Percentiles rank a stretch among this genome's conserved stretches.
These are phyloP conservation scores for Pilatotrama ljubarskyi DNA, from an alignment of 768 basidiomycete genomes.

Conservation along the genomic window DNA sequence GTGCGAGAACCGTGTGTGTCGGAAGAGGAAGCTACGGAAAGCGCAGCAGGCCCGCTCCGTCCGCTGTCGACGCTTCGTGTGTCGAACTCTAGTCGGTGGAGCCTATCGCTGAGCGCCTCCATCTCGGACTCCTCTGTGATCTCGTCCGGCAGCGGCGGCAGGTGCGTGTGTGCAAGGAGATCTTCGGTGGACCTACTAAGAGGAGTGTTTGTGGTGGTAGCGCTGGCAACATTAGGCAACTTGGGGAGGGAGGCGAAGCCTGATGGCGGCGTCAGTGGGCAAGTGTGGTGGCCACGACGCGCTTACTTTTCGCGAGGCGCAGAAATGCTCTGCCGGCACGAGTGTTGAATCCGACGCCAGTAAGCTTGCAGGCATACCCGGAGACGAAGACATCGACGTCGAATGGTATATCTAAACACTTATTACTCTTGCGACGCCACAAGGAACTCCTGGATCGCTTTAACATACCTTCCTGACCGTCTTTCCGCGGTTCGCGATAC, in stretches of 20 bases:
- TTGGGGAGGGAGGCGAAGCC: conserved; percentile 78
- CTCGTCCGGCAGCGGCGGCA: conserved; percentile 61
- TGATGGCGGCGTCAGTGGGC: conserved; percentile 28
- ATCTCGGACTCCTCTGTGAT: conserved; percentile 60
- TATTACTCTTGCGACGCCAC: background rate
- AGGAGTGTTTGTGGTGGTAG: conserved; percentile 13
- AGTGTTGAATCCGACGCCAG: conserved; percentile 58
- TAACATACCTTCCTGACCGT: conserved; percentile 13
- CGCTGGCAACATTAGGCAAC: conserved; percentile 22
- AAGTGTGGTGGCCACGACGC: background rate
- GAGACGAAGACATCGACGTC: conserved; percentile 74
- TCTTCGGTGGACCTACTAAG: conserved; percentile 46
- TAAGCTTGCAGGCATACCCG: conserved; percentile 68
- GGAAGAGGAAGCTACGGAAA: conserved; percentile 5
- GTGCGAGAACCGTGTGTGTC: conserved; percentile 6
- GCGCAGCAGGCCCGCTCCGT: conserved; percentile 2
- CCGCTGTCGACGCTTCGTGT: conserved; percentile 13
- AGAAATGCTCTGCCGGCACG: conserved; percentile 79
- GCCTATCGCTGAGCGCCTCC: conserved; percentile 54
- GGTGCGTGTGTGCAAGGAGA: conserved; percentile 43
- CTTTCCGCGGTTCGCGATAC: conserved; percentile 32
- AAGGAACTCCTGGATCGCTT: background rate
- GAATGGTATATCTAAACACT: conserved; percentile 49
- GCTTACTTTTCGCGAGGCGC: conserved; percentile 70
- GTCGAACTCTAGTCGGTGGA: conserved; percentile 39